Evolutionary conservation across 2,329 filamentous ascomycete species (phyloP).

Genomic region (Trichoderma sp.): DNA sequence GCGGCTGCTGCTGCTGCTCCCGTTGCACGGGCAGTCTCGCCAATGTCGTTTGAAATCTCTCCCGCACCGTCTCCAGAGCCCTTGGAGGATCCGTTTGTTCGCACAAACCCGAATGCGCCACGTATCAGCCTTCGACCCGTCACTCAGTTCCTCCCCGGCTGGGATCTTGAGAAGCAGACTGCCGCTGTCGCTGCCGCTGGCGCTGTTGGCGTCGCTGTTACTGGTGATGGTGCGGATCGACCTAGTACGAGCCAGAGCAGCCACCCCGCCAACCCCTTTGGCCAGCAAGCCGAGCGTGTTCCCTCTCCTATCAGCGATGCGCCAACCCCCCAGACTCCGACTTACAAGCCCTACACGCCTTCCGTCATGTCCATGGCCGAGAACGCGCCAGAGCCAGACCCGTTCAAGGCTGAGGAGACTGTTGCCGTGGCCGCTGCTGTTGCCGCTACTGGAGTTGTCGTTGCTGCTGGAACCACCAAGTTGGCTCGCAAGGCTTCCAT

Average conservation of each 20-base stretch:
- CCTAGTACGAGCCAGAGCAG: slow-evolving; percentile 44
- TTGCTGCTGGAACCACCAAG: slow-evolving; percentile 38
- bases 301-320: slow-evolving; percentile 40
- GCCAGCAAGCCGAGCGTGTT: slow-evolving; percentile 54
- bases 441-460: slow-evolving; percentile 38
- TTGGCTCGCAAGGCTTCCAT: slow-evolving; percentile 56
- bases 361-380: slow-evolving; percentile 21
- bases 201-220: slow-evolving; percentile 16
- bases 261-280: slow-evolving; percentile 69
- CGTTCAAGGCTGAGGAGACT: slow-evolving; percentile 14
- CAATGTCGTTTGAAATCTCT: background rate
- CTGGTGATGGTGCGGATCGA: slow-evolving; percentile 47
- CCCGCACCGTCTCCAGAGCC: slow-evolving; percentile 26
- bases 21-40: background rate
- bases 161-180: slow-evolving; percentile 45
- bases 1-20: background rate
- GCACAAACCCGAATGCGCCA: slow-evolving; percentile 57
- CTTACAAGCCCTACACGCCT: slow-evolving; percentile 23
- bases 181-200: slow-evolving; percentile 35
- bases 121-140: slow-evolving; percentile 80
- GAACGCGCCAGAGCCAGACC: background rate
- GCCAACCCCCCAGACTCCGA: background rate
- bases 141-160: slow-evolving; percentile 75
- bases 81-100: slow-evolving; percentile 17
- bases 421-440: slow-evolving; percentile 36